phyloP scores from a whole-genome alignment of 352 stramenopile genomes.

The Pelagophyceae sp. region DNA sequence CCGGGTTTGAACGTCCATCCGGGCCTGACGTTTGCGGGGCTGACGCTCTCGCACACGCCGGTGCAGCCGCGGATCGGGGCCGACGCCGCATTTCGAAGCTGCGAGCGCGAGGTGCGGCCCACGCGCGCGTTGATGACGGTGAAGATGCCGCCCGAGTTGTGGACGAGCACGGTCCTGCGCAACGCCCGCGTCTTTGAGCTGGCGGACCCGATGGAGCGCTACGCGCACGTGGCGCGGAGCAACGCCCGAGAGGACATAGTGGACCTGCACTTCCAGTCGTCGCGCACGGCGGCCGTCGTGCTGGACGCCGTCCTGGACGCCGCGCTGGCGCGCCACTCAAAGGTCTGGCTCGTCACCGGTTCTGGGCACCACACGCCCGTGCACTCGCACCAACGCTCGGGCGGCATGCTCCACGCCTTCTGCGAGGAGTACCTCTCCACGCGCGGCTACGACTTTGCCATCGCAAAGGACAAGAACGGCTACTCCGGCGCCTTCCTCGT shows the following conservation, averaged over 20 bases:
- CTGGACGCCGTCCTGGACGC: slow-evolving; percentile 3
- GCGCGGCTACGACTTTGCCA: background rate
- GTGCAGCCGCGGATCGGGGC: too few species aligned
- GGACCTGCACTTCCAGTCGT: slow-evolving; percentile 18
- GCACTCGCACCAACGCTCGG: background rate
- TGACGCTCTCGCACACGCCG: background rate
- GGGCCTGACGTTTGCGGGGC: background rate
- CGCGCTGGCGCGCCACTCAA: background rate
- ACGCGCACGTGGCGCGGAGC: background rate
- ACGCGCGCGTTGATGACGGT: background rate
- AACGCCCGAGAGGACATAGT: background rate
- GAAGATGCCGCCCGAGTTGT: background rate
- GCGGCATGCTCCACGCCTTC: background rate
- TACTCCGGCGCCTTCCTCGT: slow-evolving; percentile 11
- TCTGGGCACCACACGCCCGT: slow-evolving; percentile 5
- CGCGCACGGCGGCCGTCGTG: background rate
- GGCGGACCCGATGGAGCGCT: background rate
- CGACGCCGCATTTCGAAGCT: too few species aligned
- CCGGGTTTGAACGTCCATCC: too few species aligned
- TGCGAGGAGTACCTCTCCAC: background rate
- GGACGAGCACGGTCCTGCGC: background rate
- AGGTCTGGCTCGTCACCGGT: slow-evolving; percentile 13
- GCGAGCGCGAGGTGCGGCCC: too few species aligned
- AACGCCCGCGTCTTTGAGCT: slow-evolving; percentile 17
- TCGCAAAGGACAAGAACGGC: slow-evolving; percentile 9